Evolutionary conservation across 2,329 filamentous ascomycete species (phyloP), one percentile per base, ranked within the genome.

Genomic region (Alternaria panax): DNA sequence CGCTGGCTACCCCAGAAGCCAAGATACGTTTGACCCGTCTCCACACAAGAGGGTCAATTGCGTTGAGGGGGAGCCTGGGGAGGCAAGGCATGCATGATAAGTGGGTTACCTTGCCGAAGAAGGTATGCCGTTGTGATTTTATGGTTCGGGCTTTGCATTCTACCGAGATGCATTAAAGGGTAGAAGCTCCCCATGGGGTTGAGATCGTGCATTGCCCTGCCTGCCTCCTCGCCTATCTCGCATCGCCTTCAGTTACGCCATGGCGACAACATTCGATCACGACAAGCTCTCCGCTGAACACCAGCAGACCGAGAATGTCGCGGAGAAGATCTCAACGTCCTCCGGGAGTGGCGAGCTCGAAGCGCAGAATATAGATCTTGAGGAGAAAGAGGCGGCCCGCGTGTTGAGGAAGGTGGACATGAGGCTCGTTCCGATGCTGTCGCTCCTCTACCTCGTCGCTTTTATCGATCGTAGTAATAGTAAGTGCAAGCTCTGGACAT

Each of bases 381-480:
- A 70, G 32, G 73, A 75, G 27, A 63, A 60, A 18, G 74, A 76
- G 45, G 70, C 68, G 3, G 65, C 61, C 8, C 59, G 70, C 6
- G 74, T 80, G 16, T 59, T 79, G 34, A 57, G 68, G 32, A 78
- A 77, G 46, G 72, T 79, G 1, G 77, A 79, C 46, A 67, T 64
- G 34, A 62, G 71, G 9, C 67, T 76, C 7, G 70, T 78, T 9
- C 71, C 72, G 1, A 57, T 75, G 27, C 63, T 76, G 22, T 42
- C 71, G 5, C 51, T 77, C 42, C 62, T 79, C n/a, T 78, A 78
- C 46, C 73, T 78, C 2, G 67, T 77, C 22, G 67, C 74, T 2
- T 75, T 75, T 46, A 70, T 77, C 34, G 74, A 77, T 51, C 64
- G 75, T 14, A 71, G 69, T 16, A 77, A 77, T 54, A 73, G 69